Conservation (phyloP, 176 grass and related monocot species). For the bread wheat (Triticum aestivum) region IWGSC_CS_RefSeq_v2.1 NC_057794.1:326213713-326214212, state of each 20-base stretch:
- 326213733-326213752: conserved; percentile 2
- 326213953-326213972: conserved; percentile 21
- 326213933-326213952: neutral
- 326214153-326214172: neutral
- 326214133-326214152: neutral
- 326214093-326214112: conserved; percentile 1
- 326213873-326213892: neutral
- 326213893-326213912: conserved; percentile 23
- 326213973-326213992: conserved; percentile 60
- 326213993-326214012: conserved; percentile 56
- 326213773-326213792: neutral
- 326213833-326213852: neutral
- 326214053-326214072: conserved; percentile 20
- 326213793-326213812: neutral
- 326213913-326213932: neutral
- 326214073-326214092: neutral
- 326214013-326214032: conserved; percentile 66
- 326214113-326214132: neutral
- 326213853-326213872: conserved; percentile 6
- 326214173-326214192: conserved; percentile 14
- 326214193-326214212: neutral
- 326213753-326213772: neutral
- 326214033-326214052: conserved; percentile 23
- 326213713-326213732: neutral
- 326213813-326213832: neutral